Conservation (phyloP, 2,329 filamentous ascomycete genomes). For the Exophiala aquamarina region DNA sequence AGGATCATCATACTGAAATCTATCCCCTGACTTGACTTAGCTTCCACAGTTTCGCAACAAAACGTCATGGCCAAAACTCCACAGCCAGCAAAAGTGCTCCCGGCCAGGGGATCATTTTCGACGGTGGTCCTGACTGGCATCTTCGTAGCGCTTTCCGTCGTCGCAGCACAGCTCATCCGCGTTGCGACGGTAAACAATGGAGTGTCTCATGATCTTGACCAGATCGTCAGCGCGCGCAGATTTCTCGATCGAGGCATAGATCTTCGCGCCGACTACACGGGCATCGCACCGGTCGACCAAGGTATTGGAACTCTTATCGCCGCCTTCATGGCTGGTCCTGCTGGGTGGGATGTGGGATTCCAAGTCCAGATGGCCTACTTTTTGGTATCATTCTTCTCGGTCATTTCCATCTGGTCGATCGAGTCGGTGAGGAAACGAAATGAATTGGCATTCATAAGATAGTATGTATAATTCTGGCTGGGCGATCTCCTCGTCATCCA, state of each 20-base stretch:
- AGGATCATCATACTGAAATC: too few relatives aligned
- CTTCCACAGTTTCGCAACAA: too few relatives aligned
- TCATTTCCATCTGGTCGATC: constrained; percentile 14
- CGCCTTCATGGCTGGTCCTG: constrained; percentile 16
- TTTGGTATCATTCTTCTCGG: constrained; percentile 19
- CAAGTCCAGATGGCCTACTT: constrained; percentile 18
- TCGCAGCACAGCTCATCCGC: constrained; percentile 11
- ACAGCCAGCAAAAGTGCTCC: constrained; percentile 35
- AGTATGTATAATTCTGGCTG: too few relatives aligned
- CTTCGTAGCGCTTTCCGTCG: constrained; percentile 2
- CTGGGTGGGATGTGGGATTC: constrained; percentile 19
- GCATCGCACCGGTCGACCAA: constrained; percentile 13
- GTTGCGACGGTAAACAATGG: constrained; percentile 3
- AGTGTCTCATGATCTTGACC: constrained; percentile 10
- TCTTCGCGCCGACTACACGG: constrained; percentile 17
- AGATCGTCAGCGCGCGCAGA: constrained; percentile 4
- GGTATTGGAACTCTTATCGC: constrained; percentile 16
- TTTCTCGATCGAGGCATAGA: constrained; percentile 10
- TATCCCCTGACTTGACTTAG: too few relatives aligned
- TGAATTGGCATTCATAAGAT: constrained; percentile 13
- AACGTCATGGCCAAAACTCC: too few relatives aligned
- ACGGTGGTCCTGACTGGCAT: not conserved
- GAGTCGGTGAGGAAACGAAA: constrained; percentile 20
- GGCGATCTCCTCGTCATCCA: too few relatives aligned
- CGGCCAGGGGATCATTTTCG: constrained; percentile 41